Evolutionary conservation across 2,329 filamentous ascomycete genomes (phyloP), one percentile per base, ranked within the genome.

Genomic region (Rachicladosporium sp.): DNA sequence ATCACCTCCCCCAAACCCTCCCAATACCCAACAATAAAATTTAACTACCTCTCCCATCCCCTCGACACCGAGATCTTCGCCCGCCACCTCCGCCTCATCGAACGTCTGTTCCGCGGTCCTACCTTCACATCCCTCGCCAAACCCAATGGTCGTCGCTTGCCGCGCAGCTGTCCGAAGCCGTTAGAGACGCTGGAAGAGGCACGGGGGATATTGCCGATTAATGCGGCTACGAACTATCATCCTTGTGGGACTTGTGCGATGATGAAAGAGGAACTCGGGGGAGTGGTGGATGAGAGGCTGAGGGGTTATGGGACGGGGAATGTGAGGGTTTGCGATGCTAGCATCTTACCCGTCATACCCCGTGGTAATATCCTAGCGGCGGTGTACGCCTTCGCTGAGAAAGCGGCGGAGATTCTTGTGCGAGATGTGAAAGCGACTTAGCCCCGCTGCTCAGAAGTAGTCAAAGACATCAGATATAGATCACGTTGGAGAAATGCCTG

Each of bases 81-180:
- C 6, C 44, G 49, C 10, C 52, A 53, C 13, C 9, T 56, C 6
- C 36, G 46, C 23, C 43, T 68, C 23, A 42, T 65, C 7, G 52
- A 64, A 0, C 50, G 56, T 13, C 62, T 74, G 55, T 59, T 60
- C 8, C 49, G 61, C 6, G 60, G 60, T 6, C 53, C 62, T 1
- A 54, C 54, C 0, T 65, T 71, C 23, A 55, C 37, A 47, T 46
- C 48, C 49, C 46, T 29, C 35, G 35, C 50, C 8, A 51, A 46
- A 29, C 42, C 42, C 7, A 37, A 31, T 6, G 53, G 51, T 3
- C 38, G 13, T 21, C 30, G 38, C n/a, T 35, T 43, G 27, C 50
- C 43, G 7, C 15, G 15, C 15, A 19, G 15, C 5, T 19, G 15
- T 19, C 15, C 15, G 3, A 19, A 19, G 15, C 34, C 29, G 6